Evolutionary conservation across 352 stramenopile genomes (phyloP), one percentile per base, ranked within the genome.

Genomic region (Lagenidium giganteum): DNA sequence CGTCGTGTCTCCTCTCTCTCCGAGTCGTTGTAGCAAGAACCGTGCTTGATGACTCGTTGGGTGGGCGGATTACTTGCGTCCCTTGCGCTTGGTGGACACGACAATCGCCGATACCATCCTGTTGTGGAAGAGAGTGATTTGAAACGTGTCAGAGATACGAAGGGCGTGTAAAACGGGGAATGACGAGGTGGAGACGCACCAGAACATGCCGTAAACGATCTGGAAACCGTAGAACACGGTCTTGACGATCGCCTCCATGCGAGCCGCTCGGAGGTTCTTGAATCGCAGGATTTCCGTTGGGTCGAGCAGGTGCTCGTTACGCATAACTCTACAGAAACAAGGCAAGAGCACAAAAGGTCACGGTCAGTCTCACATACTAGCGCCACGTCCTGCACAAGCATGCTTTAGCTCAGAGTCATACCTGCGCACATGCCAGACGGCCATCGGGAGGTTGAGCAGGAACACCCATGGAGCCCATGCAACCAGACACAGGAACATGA

Each of bases 151-250:
- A 13, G 11, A n/a, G 23, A 7, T n/a, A 7, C 37, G 23, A 32
- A n/a, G 11, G 22, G 13, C 37, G 24, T 21, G 21, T 20, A 20
- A 18, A 20, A 25, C 23, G n/a, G 21, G 28, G n/a, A 40, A 11
- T 17, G 13, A 67, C 67, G 59, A n/a, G n/a, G n/a, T n/a, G n/a
- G n/a, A n/a, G n/a, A n/a, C n/a, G n/a, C 43, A 93, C 80, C 81
- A 93, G 56, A 86, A 93, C 81, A 93, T 93, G 71, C 74, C 81
- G 59, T 93, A 93, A 47, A 93, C 70, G 49, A 93, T 93, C 57
- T 90, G 81, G 28, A 93, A 63, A 11, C 81, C 81, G 44, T 89
- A 93, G 34, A 93, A 93, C 9, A 93, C 70, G 12, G 78, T 93
- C 57, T 84, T 91, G 23, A 67, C 67, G 51, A 93, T 93, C 16